Percentiles rank a stretch among this genome's conserved stretches.
These are phyloP conservation scores for Infundibulicybe gibba DNA, from an alignment of 768 basidiomycete genomes.

Conservation along the genomic window DNA sequence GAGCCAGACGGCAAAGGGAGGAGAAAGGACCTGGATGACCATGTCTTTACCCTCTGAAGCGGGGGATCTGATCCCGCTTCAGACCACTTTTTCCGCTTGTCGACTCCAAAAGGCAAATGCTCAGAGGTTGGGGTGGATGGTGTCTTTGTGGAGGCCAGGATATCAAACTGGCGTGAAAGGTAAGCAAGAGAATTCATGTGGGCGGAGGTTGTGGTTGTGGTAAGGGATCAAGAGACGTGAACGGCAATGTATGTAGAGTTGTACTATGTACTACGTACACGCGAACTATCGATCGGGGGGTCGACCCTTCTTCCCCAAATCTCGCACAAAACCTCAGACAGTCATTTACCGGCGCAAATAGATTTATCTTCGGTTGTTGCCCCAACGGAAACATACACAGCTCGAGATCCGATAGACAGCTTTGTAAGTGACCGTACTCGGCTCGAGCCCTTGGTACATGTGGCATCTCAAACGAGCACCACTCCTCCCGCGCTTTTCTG, in stretches of 20 bases:
- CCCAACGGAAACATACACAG: no score
- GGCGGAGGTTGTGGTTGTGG: constrained; percentile 1
- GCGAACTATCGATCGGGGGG: no score
- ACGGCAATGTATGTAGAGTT: neutral
- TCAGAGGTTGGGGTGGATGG: constrained; percentile 48
- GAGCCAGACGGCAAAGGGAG: constrained; percentile 24
- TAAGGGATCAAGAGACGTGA: constrained; percentile 2
- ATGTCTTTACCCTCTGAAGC: constrained; percentile 50
- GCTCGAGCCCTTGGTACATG: no score
- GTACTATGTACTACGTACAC: no score
- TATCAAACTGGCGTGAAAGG: constrained; percentile 82
- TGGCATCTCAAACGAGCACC: no score
- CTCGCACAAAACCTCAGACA: no score
- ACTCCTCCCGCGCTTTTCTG: no score
- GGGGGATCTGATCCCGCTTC: constrained; percentile 20
- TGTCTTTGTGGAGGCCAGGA: constrained; percentile 56
- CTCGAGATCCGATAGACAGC: no score
- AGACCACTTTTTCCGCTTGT: constrained; percentile 11
- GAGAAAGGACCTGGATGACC: constrained; percentile 54
- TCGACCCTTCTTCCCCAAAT: no score
- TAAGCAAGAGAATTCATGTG: constrained; percentile 80
- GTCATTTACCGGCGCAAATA: no score
- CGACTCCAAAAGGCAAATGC: constrained; percentile 22
- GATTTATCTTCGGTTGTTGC: no score
- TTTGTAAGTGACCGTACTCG: no score